Evolutionary conservation across 139 green algal genomes (phyloP).

Genomic region (Tetraselmis chui): DNA sequence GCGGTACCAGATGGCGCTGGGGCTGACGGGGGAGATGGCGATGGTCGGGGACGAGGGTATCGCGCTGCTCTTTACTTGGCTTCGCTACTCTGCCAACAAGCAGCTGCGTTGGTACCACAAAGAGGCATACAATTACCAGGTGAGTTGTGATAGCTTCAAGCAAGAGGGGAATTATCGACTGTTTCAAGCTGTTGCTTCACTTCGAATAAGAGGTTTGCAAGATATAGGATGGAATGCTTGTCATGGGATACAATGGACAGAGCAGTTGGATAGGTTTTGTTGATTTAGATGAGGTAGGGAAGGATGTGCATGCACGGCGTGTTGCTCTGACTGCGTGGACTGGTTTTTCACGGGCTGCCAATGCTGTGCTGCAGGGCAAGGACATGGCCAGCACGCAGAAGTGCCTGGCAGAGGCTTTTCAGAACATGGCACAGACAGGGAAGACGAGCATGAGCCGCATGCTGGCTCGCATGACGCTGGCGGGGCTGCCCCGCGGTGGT

Average conservation of each 20-base stretch:
- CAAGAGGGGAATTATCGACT: no score
- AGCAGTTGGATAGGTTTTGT: background rate
- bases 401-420: conserved; percentile 30
- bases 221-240: background rate
- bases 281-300: background rate
- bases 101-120: conserved; percentile 68
- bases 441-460: conserved; percentile 43
- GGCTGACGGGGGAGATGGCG: conserved; percentile 55
- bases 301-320: background rate
- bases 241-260: background rate
- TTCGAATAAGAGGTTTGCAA: conserved; percentile 18
- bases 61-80: conserved; percentile 69
- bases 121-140: background rate
- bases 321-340: background rate
- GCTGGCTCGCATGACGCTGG: conserved; percentile 60
- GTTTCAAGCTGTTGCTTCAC: background rate
- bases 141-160: no score
- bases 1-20: conserved; percentile 54
- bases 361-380: conserved; percentile 74
- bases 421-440: conserved; percentile 55
- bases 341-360: conserved; percentile 24
- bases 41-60: conserved; percentile 48
- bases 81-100: conserved; percentile 59
- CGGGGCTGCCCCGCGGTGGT: conserved; percentile 70
- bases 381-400: conserved; percentile 88